Evolutionary conservation across 495 filamentous ascomycete species (phyloP).

Genomic region (Cudoniella acicularis): DNA sequence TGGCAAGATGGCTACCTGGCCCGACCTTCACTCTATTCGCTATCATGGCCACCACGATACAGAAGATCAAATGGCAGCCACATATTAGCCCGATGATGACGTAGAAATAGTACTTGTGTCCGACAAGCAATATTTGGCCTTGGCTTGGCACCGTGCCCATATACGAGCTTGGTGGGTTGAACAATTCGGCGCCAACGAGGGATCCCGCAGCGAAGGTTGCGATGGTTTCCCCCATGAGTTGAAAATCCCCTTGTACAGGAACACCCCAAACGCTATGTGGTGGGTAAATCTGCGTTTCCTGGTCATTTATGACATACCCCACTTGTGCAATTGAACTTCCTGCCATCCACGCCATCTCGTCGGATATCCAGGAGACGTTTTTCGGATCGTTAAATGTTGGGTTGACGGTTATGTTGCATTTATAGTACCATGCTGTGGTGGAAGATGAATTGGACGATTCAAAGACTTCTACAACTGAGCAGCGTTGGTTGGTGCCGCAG

Average conservation of each 20-base stretch:
- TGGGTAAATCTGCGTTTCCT: slow-evolving; percentile 19
- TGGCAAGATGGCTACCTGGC: slow-evolving; percentile 11
- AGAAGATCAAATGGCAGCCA: slow-evolving; percentile 18
- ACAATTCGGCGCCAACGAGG: slow-evolving; percentile 12
- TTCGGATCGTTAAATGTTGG: slow-evolving; percentile 11
- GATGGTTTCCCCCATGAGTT: slow-evolving; percentile 11
- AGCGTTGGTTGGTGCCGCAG: slow-evolving; percentile 11
- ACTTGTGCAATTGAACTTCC: slow-evolving; percentile 19
- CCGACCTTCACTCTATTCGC: slow-evolving; percentile 25
- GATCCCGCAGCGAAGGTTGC: slow-evolving; percentile 11
- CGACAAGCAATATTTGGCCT: slow-evolving; percentile 13
- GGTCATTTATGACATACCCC: slow-evolving; percentile 10
- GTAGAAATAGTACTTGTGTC: slow-evolving; percentile 19
- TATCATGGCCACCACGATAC: slow-evolving; percentile 13
- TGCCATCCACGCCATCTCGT: slow-evolving; percentile 22
- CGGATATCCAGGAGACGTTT: slow-evolving; percentile 19
- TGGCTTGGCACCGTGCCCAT: slow-evolving; percentile 1
- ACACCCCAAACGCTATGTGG: slow-evolving; percentile 12
- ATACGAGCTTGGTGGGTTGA: slow-evolving; percentile 12
- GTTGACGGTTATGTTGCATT: slow-evolving; percentile 8
- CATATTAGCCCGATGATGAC: slow-evolving; percentile 17
- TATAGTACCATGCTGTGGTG: neutral
- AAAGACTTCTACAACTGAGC: slow-evolving; percentile 20
- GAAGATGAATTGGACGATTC: slow-evolving; percentile 5
- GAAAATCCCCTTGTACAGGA: neutral